Conservation (phyloP, 768 basidiomycete species). For the Leccinum subgranulosum region DNA sequence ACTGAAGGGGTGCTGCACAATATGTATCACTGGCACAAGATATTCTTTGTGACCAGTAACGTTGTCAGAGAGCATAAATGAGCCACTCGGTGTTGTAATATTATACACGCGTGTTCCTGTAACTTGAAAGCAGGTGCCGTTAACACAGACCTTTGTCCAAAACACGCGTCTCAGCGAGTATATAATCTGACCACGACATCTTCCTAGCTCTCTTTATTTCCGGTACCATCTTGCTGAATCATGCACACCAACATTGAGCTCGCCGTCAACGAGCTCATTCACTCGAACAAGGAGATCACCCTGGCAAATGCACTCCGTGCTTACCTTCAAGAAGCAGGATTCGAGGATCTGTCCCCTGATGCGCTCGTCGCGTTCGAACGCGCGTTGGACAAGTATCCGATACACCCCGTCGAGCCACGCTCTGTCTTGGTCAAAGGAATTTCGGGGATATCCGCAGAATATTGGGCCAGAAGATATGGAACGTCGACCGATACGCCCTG, state of each 20-base stretch:
- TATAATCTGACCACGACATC: neutral
- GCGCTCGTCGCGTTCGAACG: conserved; percentile 13
- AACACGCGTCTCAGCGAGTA: neutral
- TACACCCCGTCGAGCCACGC: conserved; percentile 1
- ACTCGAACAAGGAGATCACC: conserved; percentile 5
- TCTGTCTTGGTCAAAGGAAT: neutral
- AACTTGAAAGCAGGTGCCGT: neutral
- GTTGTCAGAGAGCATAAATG: neutral
- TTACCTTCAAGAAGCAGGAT: conserved; percentile 12
- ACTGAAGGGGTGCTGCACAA: neutral
- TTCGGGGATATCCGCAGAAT: conserved; percentile 1
- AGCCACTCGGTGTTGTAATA: conserved; percentile 1
- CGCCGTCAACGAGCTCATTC: conserved; percentile 9
- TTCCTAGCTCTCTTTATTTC: neutral
- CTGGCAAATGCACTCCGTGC: conserved; percentile 8
- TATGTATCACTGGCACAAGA: neutral
- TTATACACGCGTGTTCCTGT: neutral
- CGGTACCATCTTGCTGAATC: neutral
- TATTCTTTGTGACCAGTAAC: neutral
- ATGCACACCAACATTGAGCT: conserved; percentile 15
- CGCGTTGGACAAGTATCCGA: conserved; percentile 16
- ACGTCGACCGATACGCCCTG: neutral
- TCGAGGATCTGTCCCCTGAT: conserved; percentile 3
- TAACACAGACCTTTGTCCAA: conserved; percentile 6
- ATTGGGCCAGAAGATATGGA: conserved; percentile 3